A percentile compares a stretch with the other conserved stretches of the same genome.
phyloP scores from a whole-genome alignment of 148 eudicot genomes.

The Dysphania ambrosioides region DNA sequence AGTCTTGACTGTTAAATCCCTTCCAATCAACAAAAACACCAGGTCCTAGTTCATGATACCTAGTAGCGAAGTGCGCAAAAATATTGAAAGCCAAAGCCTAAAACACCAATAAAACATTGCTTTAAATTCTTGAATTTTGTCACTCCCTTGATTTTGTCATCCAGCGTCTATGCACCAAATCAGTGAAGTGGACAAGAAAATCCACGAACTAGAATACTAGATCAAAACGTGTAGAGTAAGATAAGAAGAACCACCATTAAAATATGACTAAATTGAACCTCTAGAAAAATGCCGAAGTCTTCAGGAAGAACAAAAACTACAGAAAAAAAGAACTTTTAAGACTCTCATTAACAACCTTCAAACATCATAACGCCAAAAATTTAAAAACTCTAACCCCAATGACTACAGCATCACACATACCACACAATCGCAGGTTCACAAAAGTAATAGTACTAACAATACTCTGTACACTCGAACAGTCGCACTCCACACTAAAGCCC shows the following conservation, averaged over 20 bases:
- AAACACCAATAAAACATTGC: background rate
- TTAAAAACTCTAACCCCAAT: background rate
- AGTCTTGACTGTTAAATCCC: too few species aligned
- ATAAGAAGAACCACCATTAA: too few species aligned
- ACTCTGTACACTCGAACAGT: background rate
- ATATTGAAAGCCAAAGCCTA: background rate
- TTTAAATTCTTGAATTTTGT: background rate
- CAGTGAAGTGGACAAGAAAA: background rate
- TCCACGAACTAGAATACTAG: background rate
- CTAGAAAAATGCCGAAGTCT: background rate
- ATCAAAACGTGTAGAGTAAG: too few species aligned
- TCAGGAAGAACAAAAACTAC: background rate
- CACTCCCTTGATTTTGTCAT: background rate
- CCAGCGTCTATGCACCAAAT: too few species aligned
- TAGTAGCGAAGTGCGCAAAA: background rate
- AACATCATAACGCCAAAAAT: background rate
- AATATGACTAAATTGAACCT: background rate
- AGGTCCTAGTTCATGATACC: background rate
- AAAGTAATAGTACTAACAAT: background rate
- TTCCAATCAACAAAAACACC: too few species aligned
- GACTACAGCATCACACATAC: background rate
- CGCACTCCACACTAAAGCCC: background rate
- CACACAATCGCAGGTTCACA: background rate
- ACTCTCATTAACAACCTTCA: background rate
- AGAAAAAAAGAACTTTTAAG: background rate